Conservation (phyloP, 2,329 filamentous ascomycete genomes). For the Arachnomyces sp. region DNA sequence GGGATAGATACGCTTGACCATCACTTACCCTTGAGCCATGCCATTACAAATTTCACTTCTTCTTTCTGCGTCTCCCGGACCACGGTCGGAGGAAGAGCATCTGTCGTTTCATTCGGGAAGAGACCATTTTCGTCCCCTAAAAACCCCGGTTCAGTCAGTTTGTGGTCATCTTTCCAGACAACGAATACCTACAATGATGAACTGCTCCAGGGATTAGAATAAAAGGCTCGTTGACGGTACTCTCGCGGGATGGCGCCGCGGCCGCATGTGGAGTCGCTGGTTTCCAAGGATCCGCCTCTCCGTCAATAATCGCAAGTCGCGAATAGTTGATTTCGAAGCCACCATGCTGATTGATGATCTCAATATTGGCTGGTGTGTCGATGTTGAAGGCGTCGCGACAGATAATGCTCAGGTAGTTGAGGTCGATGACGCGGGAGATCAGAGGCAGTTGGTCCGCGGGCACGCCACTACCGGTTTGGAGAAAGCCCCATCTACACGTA, state of each 20-base stretch:
- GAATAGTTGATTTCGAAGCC: conserved; percentile 65
- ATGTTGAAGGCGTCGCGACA: conserved; percentile 67
- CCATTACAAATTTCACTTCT: conserved; percentile 41
- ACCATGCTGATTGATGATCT: conserved; percentile 68
- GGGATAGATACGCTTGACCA: background rate
- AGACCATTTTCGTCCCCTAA: conserved; percentile 44
- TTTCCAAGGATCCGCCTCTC: conserved; percentile 73
- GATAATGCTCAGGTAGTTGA: conserved; percentile 54
- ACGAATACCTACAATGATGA: conserved; percentile 67
- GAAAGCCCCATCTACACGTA: conserved; percentile 63
- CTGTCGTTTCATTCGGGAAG: conserved; percentile 46
- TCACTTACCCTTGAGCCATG: conserved; percentile 39
- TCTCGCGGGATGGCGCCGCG: conserved; percentile 49
- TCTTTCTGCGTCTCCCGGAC: conserved; percentile 41
- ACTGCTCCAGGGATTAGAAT: conserved; percentile 67
- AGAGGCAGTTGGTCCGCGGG: conserved; percentile 59
- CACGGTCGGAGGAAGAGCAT: conserved; percentile 38
- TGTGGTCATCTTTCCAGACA: conserved; percentile 53
- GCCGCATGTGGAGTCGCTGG: conserved; percentile 64
- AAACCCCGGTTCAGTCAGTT: conserved; percentile 3
- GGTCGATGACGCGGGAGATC: conserved; percentile 61
- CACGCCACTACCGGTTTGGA: conserved; percentile 64
- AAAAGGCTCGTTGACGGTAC: conserved; percentile 60
- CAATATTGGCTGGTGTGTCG: conserved; percentile 53
- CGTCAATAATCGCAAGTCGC: conserved; percentile 70